phyloP scores from a whole-genome alignment of 352 stramenopile genomes.

The Pythium folliculosum region DNA sequence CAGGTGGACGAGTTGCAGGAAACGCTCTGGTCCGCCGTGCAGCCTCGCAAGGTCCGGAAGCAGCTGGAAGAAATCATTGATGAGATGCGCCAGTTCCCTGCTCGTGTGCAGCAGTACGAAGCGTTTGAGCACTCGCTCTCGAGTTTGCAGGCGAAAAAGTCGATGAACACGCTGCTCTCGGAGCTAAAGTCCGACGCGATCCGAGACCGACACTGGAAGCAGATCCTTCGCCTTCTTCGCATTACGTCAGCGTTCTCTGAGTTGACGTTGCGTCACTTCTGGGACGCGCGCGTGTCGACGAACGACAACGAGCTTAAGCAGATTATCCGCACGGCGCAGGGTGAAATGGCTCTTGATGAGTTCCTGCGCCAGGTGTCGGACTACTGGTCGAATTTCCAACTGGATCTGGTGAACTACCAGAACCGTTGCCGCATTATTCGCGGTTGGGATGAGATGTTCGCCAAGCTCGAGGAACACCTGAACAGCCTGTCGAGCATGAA shows the following conservation, averaged over 20 bases:
- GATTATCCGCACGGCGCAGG: constrained; percentile 97
- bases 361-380: constrained; percentile 96
- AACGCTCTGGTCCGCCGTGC: constrained; percentile 92
- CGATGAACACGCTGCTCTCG: constrained; percentile 93
- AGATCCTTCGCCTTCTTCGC: constrained; percentile 94
- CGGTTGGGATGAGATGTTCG: constrained; percentile 99
- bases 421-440: constrained; percentile 97
- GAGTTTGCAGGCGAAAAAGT: constrained; percentile 93
- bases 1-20: constrained; percentile 93
- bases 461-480: constrained; percentile 99
- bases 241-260: constrained; percentile 93
- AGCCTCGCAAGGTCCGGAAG: constrained; percentile 95
- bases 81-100: constrained; percentile 95
- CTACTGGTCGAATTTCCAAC: constrained; percentile 89
- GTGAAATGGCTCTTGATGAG: constrained; percentile 99
- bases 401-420: constrained; percentile 93
- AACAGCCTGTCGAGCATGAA: constrained; percentile 99
- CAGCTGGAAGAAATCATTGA: constrained; percentile 97
- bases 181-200: constrained; percentile 99
- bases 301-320: constrained; percentile 96
- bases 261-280: constrained; percentile 97
- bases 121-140: constrained; percentile 94
- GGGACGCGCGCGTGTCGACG: constrained; percentile 92
- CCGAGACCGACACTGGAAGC: constrained; percentile 99
- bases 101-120: constrained; percentile 98